phyloP scores from a whole-genome alignment of 352 stramenopile species.

The Globisporangium ultimum region DNA sequence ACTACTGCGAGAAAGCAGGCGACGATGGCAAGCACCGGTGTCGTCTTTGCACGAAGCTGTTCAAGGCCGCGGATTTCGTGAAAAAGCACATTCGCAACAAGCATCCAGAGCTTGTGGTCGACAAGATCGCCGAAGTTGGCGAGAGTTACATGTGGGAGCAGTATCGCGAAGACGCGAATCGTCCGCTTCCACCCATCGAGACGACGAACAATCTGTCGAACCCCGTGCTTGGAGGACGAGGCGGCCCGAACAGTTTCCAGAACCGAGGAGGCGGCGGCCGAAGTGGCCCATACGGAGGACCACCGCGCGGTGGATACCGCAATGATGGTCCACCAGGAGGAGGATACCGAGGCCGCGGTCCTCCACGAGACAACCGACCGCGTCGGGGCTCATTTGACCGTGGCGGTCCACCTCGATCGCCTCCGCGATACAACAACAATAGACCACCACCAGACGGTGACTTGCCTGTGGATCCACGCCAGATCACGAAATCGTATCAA shows the following conservation, averaged over 20 bases:
- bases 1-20: constrained; percentile 81
- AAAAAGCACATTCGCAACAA: constrained; percentile 90
- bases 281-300: constrained; percentile 22
- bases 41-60: constrained; percentile 83
- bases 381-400: constrained; percentile 44
- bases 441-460: constrained; percentile 51
- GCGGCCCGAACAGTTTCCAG: constrained; percentile 26
- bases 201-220: constrained; percentile 63
- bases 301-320: constrained; percentile 38
- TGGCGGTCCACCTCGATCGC: constrained; percentile 26
- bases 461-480: constrained; percentile 73
- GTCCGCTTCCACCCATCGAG: constrained; percentile 69
- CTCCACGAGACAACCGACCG: constrained; percentile 40
- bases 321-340: constrained; percentile 36
- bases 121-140: constrained; percentile 77
- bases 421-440: constrained; percentile 25
- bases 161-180: constrained; percentile 78
- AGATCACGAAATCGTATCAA: constrained; percentile 82
- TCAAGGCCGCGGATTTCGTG: constrained; percentile 86
- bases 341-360: constrained; percentile 48
- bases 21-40: constrained; percentile 83
- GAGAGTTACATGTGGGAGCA: constrained; percentile 88
- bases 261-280: constrained; percentile 26
- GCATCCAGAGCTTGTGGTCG: constrained; percentile 76
- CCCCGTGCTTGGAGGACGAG: constrained; percentile 45